A percentile compares a stretch with the other conserved stretches of the same genome.
phyloP scores from a whole-genome alignment of 2,329 filamentous ascomycete species.

The Furcasterigmium furcatum region DNA sequence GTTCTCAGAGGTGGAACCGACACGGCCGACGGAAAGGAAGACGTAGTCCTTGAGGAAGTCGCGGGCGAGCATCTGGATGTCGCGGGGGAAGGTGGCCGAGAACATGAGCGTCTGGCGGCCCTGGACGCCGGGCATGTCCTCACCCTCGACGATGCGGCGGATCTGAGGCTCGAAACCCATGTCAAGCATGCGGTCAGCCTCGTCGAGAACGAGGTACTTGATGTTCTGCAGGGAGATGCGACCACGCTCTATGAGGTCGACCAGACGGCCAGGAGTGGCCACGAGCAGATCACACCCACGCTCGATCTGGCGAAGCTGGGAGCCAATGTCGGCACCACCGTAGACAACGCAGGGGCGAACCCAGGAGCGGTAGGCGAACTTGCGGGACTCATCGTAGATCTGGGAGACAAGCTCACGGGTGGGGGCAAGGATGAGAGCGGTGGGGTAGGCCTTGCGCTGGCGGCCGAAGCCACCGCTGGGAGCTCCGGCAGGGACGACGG shows the following conservation, averaged over 20 bases:
- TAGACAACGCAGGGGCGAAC: conserved; percentile 98
- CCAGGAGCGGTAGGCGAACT: conserved; percentile 99
- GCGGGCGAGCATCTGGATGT: conserved; percentile 98
- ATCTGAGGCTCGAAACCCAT: conserved; percentile 99
- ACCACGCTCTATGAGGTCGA: conserved; percentile 97
- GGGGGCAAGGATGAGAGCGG: conserved; percentile 90
- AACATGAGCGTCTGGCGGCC: conserved; percentile 99
- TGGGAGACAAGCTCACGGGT: conserved; percentile 98
- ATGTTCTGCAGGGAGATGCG: conserved; percentile 97
- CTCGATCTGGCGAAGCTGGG: conserved; percentile 97
- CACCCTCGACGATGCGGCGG: conserved; percentile 94
- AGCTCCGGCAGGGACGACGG: conserved; percentile 59
- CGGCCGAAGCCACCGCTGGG: conserved; percentile 75
- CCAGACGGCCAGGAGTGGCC: conserved; percentile 93
- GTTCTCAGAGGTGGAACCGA: conserved; percentile 99
- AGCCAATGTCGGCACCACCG: conserved; percentile 97
- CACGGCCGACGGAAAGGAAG: conserved; percentile 97
- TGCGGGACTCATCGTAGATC: conserved; percentile 96
- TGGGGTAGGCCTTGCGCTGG: conserved; percentile 97
- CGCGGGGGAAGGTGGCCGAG: conserved; percentile 96
- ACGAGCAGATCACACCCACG: conserved; percentile 94
- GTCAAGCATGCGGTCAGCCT: conserved; percentile 99
- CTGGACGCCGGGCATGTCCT: conserved; percentile 88
- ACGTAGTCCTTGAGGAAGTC: conserved; percentile 99
- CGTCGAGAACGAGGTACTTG: conserved; percentile 97